Percentiles rank a stretch among this genome's conserved stretches.
Evolutionary conservation across 768 basidiomycete genomes (phyloP).

Genomic region (Boletus sp.): DNA sequence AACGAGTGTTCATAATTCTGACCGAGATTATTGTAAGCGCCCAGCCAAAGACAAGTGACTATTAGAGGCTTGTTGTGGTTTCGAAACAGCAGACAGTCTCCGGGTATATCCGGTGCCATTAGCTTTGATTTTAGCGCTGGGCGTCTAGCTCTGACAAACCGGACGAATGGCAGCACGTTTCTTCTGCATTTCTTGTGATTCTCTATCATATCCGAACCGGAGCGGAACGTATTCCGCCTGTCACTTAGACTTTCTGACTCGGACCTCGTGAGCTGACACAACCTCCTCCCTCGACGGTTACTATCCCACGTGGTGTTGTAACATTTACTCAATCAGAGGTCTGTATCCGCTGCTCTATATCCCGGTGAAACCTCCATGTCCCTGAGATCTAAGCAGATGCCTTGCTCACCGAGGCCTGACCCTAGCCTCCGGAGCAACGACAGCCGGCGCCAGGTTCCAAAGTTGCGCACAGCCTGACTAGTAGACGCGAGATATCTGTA

Average conservation of each 20-base stretch:
- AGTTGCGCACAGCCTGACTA: constrained; percentile 5
- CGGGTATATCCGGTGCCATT: too few relatives aligned
- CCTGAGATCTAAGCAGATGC: constrained; percentile 6
- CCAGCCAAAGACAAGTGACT: not conserved
- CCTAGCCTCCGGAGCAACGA: not conserved
- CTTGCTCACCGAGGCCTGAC: not conserved
- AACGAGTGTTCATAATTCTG: constrained; percentile 16
- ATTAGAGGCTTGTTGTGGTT: too few relatives aligned
- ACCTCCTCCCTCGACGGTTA: not conserved
- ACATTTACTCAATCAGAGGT: too few relatives aligned
- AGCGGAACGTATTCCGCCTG: not conserved
- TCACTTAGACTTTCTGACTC: not conserved
- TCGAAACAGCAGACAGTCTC: too few relatives aligned
- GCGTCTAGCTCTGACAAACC: too few relatives aligned
- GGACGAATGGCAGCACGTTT: not conserved
- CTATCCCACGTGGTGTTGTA: not conserved
- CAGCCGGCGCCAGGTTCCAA: not conserved
- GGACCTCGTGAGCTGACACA: not conserved
- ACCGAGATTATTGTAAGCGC: not conserved
- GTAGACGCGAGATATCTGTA: not conserved
- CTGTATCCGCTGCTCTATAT: not conserved
- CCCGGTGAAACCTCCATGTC: not conserved
- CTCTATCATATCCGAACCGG: not conserved
- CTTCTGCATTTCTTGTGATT: too few relatives aligned
- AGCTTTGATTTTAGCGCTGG: too few relatives aligned